Evolutionary conservation across 1,284 basidiomycete species (phyloP).

Genomic region (Vanrija pseudolonga): DNA sequence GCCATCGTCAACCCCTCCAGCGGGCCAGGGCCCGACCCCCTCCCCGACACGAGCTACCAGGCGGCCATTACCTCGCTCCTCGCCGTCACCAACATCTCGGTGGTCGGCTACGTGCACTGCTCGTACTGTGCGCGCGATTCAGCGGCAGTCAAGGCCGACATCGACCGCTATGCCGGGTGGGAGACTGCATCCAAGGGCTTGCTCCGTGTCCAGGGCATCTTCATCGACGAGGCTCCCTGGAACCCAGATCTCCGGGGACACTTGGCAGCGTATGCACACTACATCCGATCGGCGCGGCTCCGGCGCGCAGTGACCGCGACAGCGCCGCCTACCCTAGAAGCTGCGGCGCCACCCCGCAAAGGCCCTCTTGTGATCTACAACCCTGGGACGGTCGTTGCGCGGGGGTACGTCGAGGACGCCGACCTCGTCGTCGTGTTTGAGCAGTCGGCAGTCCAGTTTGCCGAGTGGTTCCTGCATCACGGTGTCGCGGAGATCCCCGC

Average conservation of each 20-base stretch:
- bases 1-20: conserved; percentile 12
- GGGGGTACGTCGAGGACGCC: conserved; percentile 2
- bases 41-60: conserved; percentile 4
- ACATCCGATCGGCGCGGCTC: neutral
- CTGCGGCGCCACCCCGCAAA: neutral
- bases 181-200: neutral
- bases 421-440: conserved; percentile 9
- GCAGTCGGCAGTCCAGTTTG: conserved; percentile 1
- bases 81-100: conserved; percentile 5
- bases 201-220: conserved; percentile 8
- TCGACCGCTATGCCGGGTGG: conserved; percentile 9
- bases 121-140: conserved; percentile 2
- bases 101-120: conserved; percentile 11
- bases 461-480: neutral
- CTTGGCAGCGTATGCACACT: neutral
- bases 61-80: conserved; percentile 1
- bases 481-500: conserved; percentile 2
- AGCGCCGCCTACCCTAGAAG: too few species aligned
- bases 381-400: conserved; percentile 5
- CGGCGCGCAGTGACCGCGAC: too few species aligned
- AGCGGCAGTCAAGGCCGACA: conserved; percentile 2
- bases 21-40: neutral
- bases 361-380: conserved; percentile 3
- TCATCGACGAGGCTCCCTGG: conserved; percentile 14
- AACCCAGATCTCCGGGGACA: neutral